phyloP scores from a whole-genome alignment of 2,329 filamentous ascomycete genomes.

The Simplicillium sp. region DNA sequence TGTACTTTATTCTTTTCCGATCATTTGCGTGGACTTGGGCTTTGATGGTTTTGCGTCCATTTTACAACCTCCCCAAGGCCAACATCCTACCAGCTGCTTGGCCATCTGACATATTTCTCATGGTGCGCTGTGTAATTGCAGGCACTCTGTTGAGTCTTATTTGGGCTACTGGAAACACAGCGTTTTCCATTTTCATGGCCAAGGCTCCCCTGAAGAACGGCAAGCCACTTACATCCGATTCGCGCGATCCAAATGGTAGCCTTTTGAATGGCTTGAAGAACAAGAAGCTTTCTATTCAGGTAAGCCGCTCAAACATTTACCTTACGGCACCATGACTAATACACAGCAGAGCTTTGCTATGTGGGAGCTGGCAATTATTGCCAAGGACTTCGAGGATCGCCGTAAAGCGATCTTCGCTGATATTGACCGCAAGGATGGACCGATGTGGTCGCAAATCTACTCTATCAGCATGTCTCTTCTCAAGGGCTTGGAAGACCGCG shows the following conservation, averaged over 20 bases:
- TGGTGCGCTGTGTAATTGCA: constrained; percentile 48
- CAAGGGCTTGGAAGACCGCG: constrained; percentile 54
- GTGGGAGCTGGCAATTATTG: constrained; percentile 81
- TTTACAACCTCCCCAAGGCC: constrained; percentile 68
- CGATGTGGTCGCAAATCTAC: constrained; percentile 74
- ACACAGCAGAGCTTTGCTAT: constrained; percentile 64
- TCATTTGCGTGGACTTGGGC: constrained; percentile 58
- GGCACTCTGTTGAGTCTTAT: constrained; percentile 59
- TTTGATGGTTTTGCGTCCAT: constrained; percentile 58
- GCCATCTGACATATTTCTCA: constrained; percentile 47
- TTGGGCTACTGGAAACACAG: constrained; percentile 68
- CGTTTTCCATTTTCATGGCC: constrained; percentile 73
- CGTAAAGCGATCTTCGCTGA: constrained; percentile 79
- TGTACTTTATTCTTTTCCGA: constrained; percentile 58
- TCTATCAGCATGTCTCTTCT: constrained; percentile 60
- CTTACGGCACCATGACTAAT: background rate
- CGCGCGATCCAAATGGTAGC: constrained; percentile 86
- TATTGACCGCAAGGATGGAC: constrained; percentile 70
- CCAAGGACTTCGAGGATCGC: constrained; percentile 62
- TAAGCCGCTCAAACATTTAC: constrained; percentile 23
- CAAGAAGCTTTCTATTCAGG: constrained; percentile 69
- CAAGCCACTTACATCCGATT: constrained; percentile 73
- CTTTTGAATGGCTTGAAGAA: constrained; percentile 74
- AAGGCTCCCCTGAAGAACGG: constrained; percentile 76
- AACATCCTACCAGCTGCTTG: constrained; percentile 50